These are phyloP conservation scores for Pochonia chlamydosporia DNA, from an alignment of 2,329 filamentous ascomycete species.

Conservation along the genomic window DNA sequence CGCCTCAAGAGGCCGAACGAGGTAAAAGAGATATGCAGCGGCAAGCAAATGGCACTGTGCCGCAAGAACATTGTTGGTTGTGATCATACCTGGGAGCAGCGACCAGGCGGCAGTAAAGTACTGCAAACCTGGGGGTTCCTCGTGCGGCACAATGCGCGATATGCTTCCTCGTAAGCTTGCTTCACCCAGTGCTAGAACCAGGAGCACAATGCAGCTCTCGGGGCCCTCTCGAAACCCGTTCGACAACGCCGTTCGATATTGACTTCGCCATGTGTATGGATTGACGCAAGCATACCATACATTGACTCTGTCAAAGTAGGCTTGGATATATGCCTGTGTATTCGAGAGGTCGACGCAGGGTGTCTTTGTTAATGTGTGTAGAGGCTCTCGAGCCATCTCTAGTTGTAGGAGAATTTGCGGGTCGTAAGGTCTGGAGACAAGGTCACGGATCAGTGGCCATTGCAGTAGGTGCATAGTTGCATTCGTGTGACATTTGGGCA, in stretches of 20 bases:
- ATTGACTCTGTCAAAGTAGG: conserved; percentile 77
- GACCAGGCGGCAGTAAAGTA: conserved; percentile 80
- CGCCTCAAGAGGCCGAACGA: conserved; percentile 75
- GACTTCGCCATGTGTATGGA: conserved; percentile 70
- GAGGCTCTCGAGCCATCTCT: conserved; percentile 73
- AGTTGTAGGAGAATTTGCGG: conserved; percentile 76
- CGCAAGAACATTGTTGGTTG: conserved; percentile 69
- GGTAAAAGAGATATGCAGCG: conserved; percentile 76
- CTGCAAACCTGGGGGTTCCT: conserved; percentile 68
- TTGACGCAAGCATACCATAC: conserved; percentile 84
- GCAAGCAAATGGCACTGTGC: conserved; percentile 77
- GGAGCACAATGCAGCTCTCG: conserved; percentile 74
- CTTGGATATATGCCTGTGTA: conserved; percentile 67
- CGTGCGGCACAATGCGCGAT: conserved; percentile 60
- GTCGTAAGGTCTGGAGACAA: conserved; percentile 72
- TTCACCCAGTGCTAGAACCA: conserved; percentile 72
- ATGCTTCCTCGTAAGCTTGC: conserved; percentile 73
- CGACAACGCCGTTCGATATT: conserved; percentile 69
- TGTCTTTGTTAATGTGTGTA: conserved; percentile 59
- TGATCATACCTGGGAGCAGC: conserved; percentile 72
- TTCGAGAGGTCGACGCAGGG: conserved; percentile 68
- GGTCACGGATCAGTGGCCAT: conserved; percentile 73
- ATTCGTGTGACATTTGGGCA: conserved; percentile 81
- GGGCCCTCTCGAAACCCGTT: conserved; percentile 73
- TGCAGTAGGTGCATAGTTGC: conserved; percentile 72